Base-by-base conservation (phyloP, 2,329 filamentous ascomycete species). In the Phialocephala sp. region DNA sequence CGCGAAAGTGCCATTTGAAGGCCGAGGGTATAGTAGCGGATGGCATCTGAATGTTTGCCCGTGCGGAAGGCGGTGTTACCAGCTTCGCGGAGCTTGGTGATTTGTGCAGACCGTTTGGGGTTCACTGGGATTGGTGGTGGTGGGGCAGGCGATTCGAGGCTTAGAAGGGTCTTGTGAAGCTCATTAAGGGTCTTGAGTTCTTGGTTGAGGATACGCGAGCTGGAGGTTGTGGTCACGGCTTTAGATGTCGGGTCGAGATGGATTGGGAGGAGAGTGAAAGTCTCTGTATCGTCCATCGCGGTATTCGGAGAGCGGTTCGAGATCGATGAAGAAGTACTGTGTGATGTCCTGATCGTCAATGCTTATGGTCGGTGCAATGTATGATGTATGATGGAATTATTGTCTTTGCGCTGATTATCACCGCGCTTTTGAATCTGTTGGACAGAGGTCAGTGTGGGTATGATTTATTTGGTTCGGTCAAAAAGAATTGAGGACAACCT, bases 71-170 rank as follows among this genome's bases (percentile, higher is more conserved):
- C 88, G 65, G 82, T 82, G 82, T 97, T 97, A 74, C 93, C 94
- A 64, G 86, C 86, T 78, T 98, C 95, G 77, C 93, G 92, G 71
- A 98, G 89, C 81, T 98, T 98, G 80, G 84, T 87, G 79, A 99
- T 91, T 76, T 94, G 89, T 41, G 92, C 93, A 71, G 87, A 89
- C 75, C 94, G 92, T 82, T 97, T 97, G 60, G 93, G 94, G 83
- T 97, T 96, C 68, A 97, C 90, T 66, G 94, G 94, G 50, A 97
- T 85, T 0, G 95, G 95, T 0, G 94, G 91, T 5, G 94, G 93
- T 0, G 94, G 94, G 66, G 87, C 84, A 6, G 90, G 87, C 36
- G 82, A 78, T 54, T 87, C 84, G 72, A 93, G 86, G 63, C 80
- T 79, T 72, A 95, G 83, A 67, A 98, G 86, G 52, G 85, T 79